These are phyloP conservation scores for Gossypium schwendimanii DNA, from an alignment of 441 rosid species.

Conservation along the genomic window DNA sequence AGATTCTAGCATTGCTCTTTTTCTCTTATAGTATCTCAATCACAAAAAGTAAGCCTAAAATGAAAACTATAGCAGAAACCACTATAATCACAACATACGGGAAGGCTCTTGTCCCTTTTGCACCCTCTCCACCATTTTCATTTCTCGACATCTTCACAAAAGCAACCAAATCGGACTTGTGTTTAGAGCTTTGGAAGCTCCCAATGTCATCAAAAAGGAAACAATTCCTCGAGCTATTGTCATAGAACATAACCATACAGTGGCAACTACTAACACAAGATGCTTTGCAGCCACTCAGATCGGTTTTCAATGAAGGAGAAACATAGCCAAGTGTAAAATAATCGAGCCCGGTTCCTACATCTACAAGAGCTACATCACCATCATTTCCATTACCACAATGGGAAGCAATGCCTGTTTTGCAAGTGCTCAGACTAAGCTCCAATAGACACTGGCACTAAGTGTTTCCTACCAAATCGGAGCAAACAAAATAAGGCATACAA, in stretches of 20 bases:
- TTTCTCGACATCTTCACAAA: constrained; percentile 50
- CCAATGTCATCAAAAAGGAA: constrained; percentile 66
- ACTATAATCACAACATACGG: constrained; percentile 48
- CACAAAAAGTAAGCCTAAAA: constrained; percentile 47
- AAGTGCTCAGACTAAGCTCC: constrained; percentile 32
- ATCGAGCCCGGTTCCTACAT: constrained; percentile 42
- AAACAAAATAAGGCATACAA: constrained; percentile 50
- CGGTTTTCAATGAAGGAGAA: constrained; percentile 45
- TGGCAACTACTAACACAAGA: constrained; percentile 64
- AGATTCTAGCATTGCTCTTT: constrained; percentile 30
- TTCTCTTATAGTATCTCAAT: constrained; percentile 33
- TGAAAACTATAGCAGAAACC: constrained; percentile 36
- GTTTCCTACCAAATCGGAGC: constrained; percentile 28
- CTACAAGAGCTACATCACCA: constrained; percentile 38
- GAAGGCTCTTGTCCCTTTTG: constrained; percentile 31
- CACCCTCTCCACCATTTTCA: constrained; percentile 21
- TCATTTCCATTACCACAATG: constrained; percentile 34
- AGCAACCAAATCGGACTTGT: constrained; percentile 35
- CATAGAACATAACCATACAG: constrained; percentile 62
- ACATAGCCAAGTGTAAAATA: constrained; percentile 61
- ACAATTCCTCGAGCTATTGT: constrained; percentile 63
- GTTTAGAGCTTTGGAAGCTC: constrained; percentile 39
- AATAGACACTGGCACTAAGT: constrained; percentile 57
- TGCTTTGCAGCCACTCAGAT: constrained; percentile 56
- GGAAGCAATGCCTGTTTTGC: constrained; percentile 49